Conservation (phyloP, 1,139 yeast species). For the Suhomyces kunorum region DNA sequence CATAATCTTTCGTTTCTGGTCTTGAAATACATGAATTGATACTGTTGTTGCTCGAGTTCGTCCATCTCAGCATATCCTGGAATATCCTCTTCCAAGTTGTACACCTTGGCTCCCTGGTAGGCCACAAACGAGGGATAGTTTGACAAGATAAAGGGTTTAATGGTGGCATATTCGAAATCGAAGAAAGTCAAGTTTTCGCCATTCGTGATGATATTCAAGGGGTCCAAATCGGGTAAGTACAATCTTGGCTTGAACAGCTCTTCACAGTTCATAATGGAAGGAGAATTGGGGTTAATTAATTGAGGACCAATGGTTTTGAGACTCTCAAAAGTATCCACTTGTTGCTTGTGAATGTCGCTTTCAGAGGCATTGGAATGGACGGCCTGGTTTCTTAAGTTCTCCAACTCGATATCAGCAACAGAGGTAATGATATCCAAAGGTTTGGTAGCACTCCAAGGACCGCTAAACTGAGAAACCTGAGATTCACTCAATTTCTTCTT, state of each 20-base stretch:
- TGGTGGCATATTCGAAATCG: conserved; percentile 78
- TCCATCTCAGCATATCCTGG: conserved; percentile 67
- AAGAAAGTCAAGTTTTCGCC: conserved; percentile 50
- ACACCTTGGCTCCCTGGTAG: conserved; percentile 85
- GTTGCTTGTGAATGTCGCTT: conserved; percentile 39
- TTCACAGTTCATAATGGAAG: conserved; percentile 56
- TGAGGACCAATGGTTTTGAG: conserved; percentile 55
- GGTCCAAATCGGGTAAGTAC: conserved; percentile 82
- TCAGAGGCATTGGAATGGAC: conserved; percentile 7
- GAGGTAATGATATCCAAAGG: conserved; percentile 64
- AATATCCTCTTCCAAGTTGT: conserved; percentile 69
- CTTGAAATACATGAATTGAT: conserved; percentile 80
- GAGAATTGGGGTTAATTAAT: conserved; percentile 53
- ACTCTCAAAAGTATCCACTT: conserved; percentile 60
- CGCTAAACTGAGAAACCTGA: conserved; percentile 52
- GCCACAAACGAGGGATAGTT: conserved; percentile 81
- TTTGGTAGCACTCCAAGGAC: conserved; percentile 71
- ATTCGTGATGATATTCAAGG: conserved; percentile 69
- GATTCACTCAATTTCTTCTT: conserved; percentile 50
- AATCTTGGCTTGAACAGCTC: conserved; percentile 74
- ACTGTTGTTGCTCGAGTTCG: conserved; percentile 75
- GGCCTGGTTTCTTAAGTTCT: conserved; percentile 41
- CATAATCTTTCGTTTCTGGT: conserved; percentile 90
- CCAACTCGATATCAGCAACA: conserved; percentile 68
- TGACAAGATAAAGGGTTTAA: conserved; percentile 79